phyloP scores from a whole-genome alignment of 331 rosid species.

The Cydonia oblonga region DNA sequence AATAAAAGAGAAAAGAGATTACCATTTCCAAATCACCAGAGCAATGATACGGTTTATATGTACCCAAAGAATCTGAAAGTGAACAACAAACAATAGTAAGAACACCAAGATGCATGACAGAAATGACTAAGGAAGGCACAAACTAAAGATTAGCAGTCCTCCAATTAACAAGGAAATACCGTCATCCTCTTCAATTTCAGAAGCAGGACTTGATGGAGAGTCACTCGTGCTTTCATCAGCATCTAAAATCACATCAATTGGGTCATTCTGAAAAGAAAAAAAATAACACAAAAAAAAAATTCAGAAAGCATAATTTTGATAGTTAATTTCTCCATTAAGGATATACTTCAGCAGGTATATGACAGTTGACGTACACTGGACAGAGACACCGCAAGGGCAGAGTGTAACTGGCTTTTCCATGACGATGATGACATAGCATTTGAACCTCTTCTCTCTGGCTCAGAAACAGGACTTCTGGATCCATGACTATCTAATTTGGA shows the following conservation, averaged over 20 bases:
- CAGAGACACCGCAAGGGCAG: constrained; percentile 30
- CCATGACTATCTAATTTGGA: constrained; percentile 17
- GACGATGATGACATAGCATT: constrained; percentile 10
- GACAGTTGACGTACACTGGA: constrained; percentile 39
- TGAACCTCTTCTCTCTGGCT: constrained; percentile 22
- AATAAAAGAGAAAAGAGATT: constrained; percentile 8
- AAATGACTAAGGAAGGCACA: not conserved
- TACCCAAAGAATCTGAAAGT: constrained; percentile 44
- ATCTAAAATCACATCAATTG: constrained; percentile 42
- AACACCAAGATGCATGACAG: constrained; percentile 6
- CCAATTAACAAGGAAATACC: constrained; percentile 26
- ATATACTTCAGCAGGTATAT: not conserved
- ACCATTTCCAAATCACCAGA: constrained; percentile 37
- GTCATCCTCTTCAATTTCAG: constrained; percentile 41
- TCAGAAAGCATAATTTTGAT: not conserved
- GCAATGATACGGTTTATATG: constrained; percentile 20
- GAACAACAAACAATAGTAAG: constrained; percentile 19
- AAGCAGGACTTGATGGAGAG: constrained; percentile 47
- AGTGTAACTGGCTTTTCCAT: constrained; percentile 26
- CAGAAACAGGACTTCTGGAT: constrained; percentile 6
- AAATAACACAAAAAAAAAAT: not conserved
- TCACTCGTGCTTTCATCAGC: constrained; percentile 36
- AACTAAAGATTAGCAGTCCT: not conserved
- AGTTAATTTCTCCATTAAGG: constrained; percentile 3
- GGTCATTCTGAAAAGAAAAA: constrained; percentile 36